A percentile compares a stretch with the other conserved stretches of the same genome.
Evolutionary conservation across 2,329 filamentous ascomycete species (phyloP).

Genomic region (Lomentospora prolificans): DNA sequence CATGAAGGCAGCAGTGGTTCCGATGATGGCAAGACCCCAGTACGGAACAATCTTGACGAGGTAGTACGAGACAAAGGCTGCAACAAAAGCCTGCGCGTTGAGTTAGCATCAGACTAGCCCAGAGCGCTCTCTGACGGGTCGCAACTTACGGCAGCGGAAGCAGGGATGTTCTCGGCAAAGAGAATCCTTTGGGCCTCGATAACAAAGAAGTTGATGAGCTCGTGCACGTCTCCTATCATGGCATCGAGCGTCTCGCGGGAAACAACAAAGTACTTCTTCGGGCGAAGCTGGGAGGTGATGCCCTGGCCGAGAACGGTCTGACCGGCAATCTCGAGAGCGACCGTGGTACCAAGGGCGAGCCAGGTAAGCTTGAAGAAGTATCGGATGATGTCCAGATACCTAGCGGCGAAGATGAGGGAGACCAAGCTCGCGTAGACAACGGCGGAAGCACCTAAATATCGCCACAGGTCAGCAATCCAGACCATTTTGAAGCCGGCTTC

Average conservation of each 20-base stretch:
- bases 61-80: conserved; percentile 56
- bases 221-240: conserved; percentile 53
- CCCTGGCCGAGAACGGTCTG: conserved; percentile 53
- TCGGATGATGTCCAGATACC: conserved; percentile 57
- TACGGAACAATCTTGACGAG: conserved; percentile 60
- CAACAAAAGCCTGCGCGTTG: conserved; percentile 40
- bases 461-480: not conserved
- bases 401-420: conserved; percentile 49
- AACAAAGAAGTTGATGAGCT: conserved; percentile 62
- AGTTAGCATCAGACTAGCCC: not conserved
- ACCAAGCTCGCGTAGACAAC: conserved; percentile 53
- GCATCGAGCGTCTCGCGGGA: conserved; percentile 51
- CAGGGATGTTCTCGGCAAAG: conserved; percentile 56
- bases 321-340: conserved; percentile 50
- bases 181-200: conserved; percentile 60
- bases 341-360: conserved; percentile 49
- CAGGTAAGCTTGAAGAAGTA: conserved; percentile 57
- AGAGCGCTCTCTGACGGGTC: not conserved
- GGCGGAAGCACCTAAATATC: conserved; percentile 45
- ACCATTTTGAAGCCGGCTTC: not conserved
- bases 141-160: conserved; percentile 51
- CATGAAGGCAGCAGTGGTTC: conserved; percentile 50
- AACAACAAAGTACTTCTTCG: conserved; percentile 57
- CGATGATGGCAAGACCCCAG: conserved; percentile 57
- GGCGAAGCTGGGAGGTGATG: conserved; percentile 55